Base-by-base conservation (phyloP, 352 stramenopile genomes). In the Phytopythium chamaehyphon region DNA sequence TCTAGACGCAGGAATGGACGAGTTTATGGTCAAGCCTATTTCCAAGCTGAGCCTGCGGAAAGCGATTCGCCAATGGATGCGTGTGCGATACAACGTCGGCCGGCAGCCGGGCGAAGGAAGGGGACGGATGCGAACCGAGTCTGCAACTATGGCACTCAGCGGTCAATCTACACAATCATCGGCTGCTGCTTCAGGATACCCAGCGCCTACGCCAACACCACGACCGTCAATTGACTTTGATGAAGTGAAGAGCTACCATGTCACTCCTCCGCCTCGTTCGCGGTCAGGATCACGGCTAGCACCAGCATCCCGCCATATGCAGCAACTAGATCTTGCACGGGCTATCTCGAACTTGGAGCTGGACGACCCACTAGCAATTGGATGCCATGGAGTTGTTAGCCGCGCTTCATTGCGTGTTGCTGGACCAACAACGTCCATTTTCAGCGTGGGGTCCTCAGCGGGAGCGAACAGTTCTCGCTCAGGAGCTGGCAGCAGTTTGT, bases 21-120 rank as follows among this genome's bases (percentile, higher is more conserved):
- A 89, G 55, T 89, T 89, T 52, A 86, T 89, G 65, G 78, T 87
- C 7, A 89, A 89, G 36, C 78, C 78, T 15, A 89, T 89, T 51
- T 83, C 77, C 26, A 88, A 88, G 47, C 64, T 64, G 28, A 83
- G 66, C 40, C 61, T 88, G 44, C 61, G 74, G 0, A 82, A 88
- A 46, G 69, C 73, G 1, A 86, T 88, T 47, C 57, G 73, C 8
- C 75, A 86, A 45, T 88, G 77, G 77, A 80, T 86, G 62, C 71
- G 77, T 22, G 52, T 81, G 51, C 73, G 76, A 7, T 86, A 82
- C 48, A 58, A 80, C 26, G 53, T 62, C 11, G 43, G 59, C 35
- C 71, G 77, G 53, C 64, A 55, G 6, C 39, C 62, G 7, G 63
- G 15, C 10, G 45, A 51, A 31, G n/a, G 23, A 14, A 14, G 45